Percentiles rank a stretch among this genome's conserved stretches.
Evolutionary conservation across 441 rosid species (phyloP).

Genomic region (Pelargonium citronellum): DNA sequence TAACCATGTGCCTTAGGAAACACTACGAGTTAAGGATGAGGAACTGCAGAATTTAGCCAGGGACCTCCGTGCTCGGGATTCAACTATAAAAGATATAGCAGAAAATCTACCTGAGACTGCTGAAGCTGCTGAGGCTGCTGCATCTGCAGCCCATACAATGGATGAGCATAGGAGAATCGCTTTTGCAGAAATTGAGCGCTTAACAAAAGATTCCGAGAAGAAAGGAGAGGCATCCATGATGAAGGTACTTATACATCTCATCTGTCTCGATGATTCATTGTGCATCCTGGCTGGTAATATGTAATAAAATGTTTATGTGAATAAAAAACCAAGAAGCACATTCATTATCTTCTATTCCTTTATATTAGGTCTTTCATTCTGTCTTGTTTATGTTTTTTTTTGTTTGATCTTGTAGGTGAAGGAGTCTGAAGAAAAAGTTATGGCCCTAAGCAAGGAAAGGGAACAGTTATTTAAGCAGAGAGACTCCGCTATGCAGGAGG

Average conservation of each 20-base stretch:
- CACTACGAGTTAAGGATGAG: slow-evolving; percentile 91
- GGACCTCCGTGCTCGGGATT: slow-evolving; percentile 85
- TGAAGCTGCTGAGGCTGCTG: slow-evolving; percentile 97
- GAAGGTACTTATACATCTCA: slow-evolving; percentile 42
- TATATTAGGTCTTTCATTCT: no score
- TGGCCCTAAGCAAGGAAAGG: slow-evolving; percentile 54
- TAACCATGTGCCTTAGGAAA: slow-evolving; percentile 51
- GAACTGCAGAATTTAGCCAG: slow-evolving; percentile 83
- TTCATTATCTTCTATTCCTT: no score
- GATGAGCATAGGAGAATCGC: slow-evolving; percentile 84
- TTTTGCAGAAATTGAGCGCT: slow-evolving; percentile 61
- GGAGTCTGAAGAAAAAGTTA: slow-evolving; percentile 60
- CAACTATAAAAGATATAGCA: slow-evolving; percentile 81
- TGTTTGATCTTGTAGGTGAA: slow-evolving; percentile 40
- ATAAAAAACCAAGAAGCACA: no score
- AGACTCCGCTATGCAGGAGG: slow-evolving; percentile 81
- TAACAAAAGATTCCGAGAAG: slow-evolving; percentile 49
- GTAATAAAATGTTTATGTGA: no score
- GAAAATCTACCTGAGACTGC: slow-evolving; percentile 96
- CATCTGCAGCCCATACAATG: slow-evolving; percentile 82
- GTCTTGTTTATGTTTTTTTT: no score
- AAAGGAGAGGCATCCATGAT: slow-evolving; percentile 43
- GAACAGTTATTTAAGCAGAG: slow-evolving; percentile 69
- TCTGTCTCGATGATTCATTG: background rate
- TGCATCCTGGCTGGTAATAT: no score